A percentile compares a stretch with the other conserved stretches of the same genome.
Conservation (phyloP, 257 asterid species). For the Solanum verrucosum region DNA sequence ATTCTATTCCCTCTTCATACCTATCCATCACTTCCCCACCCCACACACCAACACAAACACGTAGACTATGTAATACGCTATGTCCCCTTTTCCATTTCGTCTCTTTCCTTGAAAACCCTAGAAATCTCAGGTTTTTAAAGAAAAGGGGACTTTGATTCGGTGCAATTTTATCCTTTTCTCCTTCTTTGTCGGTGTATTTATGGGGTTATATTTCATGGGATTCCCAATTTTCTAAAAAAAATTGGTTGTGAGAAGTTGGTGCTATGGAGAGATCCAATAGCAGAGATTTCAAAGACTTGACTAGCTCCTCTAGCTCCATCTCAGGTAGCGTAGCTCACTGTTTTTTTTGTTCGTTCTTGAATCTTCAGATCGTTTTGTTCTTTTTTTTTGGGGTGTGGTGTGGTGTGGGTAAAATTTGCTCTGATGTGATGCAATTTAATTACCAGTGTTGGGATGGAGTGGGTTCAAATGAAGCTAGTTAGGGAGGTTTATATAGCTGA, state of each 20-base stretch:
- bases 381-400: background rate
- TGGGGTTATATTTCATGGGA: background rate
- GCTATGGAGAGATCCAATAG: slow-evolving; percentile 8
- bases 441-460: background rate
- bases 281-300: background rate
- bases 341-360: background rate
- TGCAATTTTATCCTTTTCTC: background rate
- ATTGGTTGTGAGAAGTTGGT: background rate
- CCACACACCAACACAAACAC: background rate
- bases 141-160: background rate
- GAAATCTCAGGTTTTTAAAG: background rate
- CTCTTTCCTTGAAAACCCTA: slow-evolving; percentile 1
- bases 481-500: background rate
- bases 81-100: background rate
- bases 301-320: slow-evolving; percentile 4
- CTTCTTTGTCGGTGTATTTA: background rate
- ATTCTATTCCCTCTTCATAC: background rate
- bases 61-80: background rate
- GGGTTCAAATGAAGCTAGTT: background rate
- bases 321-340: slow-evolving; percentile 3
- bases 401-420: background rate
- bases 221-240: background rate
- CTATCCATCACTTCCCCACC: background rate
- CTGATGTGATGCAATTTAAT: background rate
- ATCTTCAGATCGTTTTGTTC: background rate